Conservation (phyloP, 306 rosid species). For the Rosa rugosa region DNA sequence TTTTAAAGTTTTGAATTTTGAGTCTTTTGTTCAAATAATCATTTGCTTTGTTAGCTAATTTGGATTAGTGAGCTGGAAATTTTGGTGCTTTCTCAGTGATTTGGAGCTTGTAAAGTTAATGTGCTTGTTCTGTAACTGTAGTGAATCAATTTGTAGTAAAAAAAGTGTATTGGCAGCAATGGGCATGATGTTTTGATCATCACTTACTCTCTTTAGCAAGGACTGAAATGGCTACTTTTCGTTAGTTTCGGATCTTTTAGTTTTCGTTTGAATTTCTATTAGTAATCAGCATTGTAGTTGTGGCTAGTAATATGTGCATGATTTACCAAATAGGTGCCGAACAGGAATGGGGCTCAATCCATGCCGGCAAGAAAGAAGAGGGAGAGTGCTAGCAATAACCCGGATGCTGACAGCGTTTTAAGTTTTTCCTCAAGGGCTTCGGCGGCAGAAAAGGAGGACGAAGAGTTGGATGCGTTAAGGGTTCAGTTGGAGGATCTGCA, state of each 20-base stretch:
- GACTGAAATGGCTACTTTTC: neutral
- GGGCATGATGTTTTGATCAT: neutral
- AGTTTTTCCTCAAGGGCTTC: slow-evolving; percentile 56
- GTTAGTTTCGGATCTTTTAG: neutral
- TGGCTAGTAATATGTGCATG: neutral
- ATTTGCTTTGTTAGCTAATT: slow-evolving; percentile 2
- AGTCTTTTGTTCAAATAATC: neutral
- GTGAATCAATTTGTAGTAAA: slow-evolving; percentile 2
- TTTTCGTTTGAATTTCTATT: neutral
- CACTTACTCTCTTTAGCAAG: too few species aligned
- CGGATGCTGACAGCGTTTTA: slow-evolving; percentile 55
- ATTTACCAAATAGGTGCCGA: neutral
- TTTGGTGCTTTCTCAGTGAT: neutral
- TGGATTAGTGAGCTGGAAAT: slow-evolving; percentile 10
- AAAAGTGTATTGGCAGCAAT: neutral
- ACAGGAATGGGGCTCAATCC: slow-evolving; percentile 59
- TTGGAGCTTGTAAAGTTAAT: neutral
- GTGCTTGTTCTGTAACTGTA: neutral
- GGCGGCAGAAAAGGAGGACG: slow-evolving; percentile 62
- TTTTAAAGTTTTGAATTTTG: neutral
- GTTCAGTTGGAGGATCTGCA: slow-evolving; percentile 79
- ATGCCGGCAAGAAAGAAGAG: slow-evolving; percentile 60
- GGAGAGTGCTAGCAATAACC: slow-evolving; percentile 41
- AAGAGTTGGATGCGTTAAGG: slow-evolving; percentile 62
- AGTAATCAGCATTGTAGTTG: neutral